Evolutionary conservation across 2,329 filamentous ascomycete genomes (phyloP), one percentile per base, ranked within the genome.

Genomic region (Xylariomycetidae sp.): DNA sequence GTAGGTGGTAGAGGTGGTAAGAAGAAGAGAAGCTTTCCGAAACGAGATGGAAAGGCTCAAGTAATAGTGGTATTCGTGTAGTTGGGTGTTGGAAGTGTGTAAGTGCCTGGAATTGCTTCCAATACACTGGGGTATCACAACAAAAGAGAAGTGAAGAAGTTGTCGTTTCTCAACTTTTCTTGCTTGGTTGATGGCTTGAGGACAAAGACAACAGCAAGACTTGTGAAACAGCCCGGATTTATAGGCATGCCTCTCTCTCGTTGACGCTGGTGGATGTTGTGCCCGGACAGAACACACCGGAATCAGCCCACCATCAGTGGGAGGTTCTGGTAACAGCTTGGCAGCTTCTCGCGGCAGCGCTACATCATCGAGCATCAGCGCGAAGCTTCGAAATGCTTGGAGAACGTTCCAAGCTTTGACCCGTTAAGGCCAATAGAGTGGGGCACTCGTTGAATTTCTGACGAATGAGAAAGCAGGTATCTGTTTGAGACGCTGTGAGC

Each of bases 341-440:
- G 39, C 19, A 6, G 25, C 10, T 32, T 43, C 46, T 37, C 23
- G 39, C 19, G 35, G 32, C 27, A 19, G 16, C 30, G 38, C 46
- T 43, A 44, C 42, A 49, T 50, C 47, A 49, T 50, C 33, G 34
- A 43, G 37, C 31, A 31, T 36, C 35, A 32, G 31, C 28, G 13
- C 15, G 22, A 37, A 37, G 38, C 36, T 42, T 41, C 42, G 9
- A 5, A 36, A 20, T 16, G 33, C 20, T 42, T 42, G 41, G 40
- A 42, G 47, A 48, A 49, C 34, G 39, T 46, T 47, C 39, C 29
- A 23, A 8, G 20, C 12, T 12, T 13, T 14, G n/a, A 14, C 6
- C 24, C 6, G n/a, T 12, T 14, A 12, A 25, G 24, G n/a, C 12
- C 24, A 25, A 6, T 25, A 6, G n/a, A 25, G 24, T 25, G 24